Conservation (phyloP, 805 yeast species). For the Middelhovenomyces tepae region DNA sequence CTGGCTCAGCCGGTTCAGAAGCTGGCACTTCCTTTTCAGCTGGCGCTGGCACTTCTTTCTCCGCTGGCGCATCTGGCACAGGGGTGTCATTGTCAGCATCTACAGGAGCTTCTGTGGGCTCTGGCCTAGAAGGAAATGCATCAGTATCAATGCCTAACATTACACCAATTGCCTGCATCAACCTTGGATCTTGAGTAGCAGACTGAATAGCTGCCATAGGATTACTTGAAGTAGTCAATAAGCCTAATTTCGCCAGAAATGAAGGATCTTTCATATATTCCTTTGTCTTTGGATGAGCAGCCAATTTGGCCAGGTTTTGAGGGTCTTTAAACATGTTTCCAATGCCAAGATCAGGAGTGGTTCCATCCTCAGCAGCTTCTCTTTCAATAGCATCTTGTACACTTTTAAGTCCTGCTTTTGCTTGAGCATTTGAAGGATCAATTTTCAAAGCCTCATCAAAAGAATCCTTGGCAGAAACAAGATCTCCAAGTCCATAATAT, state of each 20-base stretch:
- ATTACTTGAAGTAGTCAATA: slow-evolving; percentile 37
- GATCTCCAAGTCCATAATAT: slow-evolving; percentile 71
- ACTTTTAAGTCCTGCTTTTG: slow-evolving; percentile 67
- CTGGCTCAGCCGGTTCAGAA: slow-evolving; percentile 12
- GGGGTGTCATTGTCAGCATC: slow-evolving; percentile 20
- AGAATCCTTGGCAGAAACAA: slow-evolving; percentile 61
- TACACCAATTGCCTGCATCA: slow-evolving; percentile 82
- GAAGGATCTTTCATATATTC: slow-evolving; percentile 82
- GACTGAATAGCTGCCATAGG: slow-evolving; percentile 68
- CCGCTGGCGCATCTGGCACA: slow-evolving; percentile 23
- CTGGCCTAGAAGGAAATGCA: slow-evolving; percentile 15
- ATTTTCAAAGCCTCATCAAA: slow-evolving; percentile 74
- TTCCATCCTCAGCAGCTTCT: slow-evolving; percentile 36
- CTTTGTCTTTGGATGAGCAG: slow-evolving; percentile 77
- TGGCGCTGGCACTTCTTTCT: slow-evolving; percentile 14
- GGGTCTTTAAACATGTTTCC: slow-evolving; percentile 77
- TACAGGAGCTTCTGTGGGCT: slow-evolving; percentile 16
- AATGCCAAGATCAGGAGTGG: slow-evolving; percentile 63
- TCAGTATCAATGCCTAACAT: slow-evolving; percentile 65
- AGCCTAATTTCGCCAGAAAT: slow-evolving; percentile 57
- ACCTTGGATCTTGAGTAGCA: slow-evolving; percentile 69
- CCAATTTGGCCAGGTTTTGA: slow-evolving; percentile 61
- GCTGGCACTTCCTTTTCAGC: slow-evolving; percentile 9
- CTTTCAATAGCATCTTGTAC: slow-evolving; percentile 53
- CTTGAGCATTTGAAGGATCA: slow-evolving; percentile 78